Evolutionary conservation across 352 stramenopile species (phyloP).

Genomic region (Salisapilia sapeloensis): DNA sequence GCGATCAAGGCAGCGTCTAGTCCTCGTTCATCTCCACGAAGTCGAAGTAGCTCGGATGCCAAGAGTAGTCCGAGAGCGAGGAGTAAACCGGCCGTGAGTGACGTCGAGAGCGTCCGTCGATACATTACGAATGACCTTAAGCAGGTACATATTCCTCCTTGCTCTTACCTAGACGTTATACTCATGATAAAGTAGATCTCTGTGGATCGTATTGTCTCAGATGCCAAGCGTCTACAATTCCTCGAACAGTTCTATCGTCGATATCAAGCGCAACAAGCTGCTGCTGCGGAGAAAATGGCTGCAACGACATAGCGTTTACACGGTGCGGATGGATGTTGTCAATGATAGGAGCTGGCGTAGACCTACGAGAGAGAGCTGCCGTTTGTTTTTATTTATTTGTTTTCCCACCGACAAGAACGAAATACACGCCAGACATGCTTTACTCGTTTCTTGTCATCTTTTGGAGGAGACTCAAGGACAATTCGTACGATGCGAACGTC

Average conservation of each 20-base stretch:
- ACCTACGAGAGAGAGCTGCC: no score
- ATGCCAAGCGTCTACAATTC: slow-evolving; percentile 55
- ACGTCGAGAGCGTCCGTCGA: slow-evolving; percentile 43
- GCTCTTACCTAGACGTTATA: slow-evolving; percentile 3
- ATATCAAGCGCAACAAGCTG: slow-evolving; percentile 4
- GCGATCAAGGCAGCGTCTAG: neutral
- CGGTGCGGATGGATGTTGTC: neutral
- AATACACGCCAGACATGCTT: no score
- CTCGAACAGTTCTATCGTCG: slow-evolving; percentile 42
- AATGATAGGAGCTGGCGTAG: no score
- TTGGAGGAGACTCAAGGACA: slow-evolving; percentile 23
- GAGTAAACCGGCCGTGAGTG: slow-evolving; percentile 14
- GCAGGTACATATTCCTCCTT: slow-evolving; percentile 11
- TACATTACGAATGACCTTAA: slow-evolving; percentile 54
- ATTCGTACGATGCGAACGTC: slow-evolving; percentile 65
- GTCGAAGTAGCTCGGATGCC: slow-evolving; percentile 3
- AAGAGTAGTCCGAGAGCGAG: neutral
- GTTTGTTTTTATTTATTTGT: neutral
- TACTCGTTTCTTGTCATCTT: no score
- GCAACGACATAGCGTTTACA: neutral
- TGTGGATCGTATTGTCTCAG: slow-evolving; percentile 57
- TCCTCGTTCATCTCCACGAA: neutral
- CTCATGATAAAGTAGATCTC: slow-evolving; percentile 27
- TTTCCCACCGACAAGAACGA: neutral
- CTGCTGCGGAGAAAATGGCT: slow-evolving; percentile 3